Conservation (phyloP, 2,329 filamentous ascomycete species). For the Ceratocystis cacaofunesta region DNA sequence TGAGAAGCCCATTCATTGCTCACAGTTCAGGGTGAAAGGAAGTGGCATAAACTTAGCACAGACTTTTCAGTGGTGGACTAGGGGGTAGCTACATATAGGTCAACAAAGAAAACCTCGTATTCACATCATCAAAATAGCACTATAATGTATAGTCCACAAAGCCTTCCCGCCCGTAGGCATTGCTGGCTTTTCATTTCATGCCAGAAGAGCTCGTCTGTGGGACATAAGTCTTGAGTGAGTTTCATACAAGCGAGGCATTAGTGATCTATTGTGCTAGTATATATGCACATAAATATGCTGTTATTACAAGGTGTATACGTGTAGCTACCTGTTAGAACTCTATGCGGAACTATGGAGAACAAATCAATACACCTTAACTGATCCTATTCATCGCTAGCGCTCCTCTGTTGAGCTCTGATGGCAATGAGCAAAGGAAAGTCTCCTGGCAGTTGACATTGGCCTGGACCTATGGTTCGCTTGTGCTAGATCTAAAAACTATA, state of each 20-base stretch:
- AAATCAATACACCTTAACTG: not conserved
- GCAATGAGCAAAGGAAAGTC: not conserved
- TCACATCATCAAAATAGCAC: not conserved
- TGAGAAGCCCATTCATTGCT: not conserved
- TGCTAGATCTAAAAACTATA: not conserved
- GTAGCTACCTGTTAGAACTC: no score
- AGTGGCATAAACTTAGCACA: not conserved
- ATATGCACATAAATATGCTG: not conserved
- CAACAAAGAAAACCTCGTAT: not conserved
- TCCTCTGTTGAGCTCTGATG: not conserved
- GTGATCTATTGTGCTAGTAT: not conserved
- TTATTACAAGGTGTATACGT: not conserved
- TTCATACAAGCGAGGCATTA: not conserved
- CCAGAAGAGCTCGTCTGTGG: not conserved
- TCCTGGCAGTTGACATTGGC: not conserved
- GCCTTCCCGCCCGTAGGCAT: not conserved
- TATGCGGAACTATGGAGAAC: not conserved
- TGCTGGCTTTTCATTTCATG: not conserved
- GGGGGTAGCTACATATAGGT: not conserved
- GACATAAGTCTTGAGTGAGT: not conserved
- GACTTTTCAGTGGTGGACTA: not conserved
- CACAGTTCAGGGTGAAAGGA: not conserved
- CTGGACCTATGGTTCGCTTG: not conserved
- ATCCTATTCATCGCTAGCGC: not conserved
- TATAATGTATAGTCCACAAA: not conserved